These are phyloP conservation scores for Glomus cerebriforme DNA, from an alignment of 192 early-diverging fungal species.

Conservation along the genomic window DNA sequence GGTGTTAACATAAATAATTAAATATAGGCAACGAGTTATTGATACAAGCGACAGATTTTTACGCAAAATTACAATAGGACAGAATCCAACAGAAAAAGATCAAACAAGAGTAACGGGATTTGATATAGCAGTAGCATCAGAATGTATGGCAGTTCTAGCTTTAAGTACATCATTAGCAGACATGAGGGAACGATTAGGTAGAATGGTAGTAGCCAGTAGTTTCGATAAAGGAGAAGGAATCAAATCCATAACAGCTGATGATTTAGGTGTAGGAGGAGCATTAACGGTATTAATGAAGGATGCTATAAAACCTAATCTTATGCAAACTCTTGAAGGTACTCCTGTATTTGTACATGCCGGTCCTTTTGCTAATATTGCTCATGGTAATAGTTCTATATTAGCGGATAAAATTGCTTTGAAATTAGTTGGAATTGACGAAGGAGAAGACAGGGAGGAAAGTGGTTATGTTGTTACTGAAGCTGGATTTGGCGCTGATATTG, in stretches of 20 bases:
- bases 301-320: slow-evolving; percentile 96
- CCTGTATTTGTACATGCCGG: slow-evolving; percentile 99
- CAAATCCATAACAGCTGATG: slow-evolving; percentile 87
- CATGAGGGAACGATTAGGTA: slow-evolving; percentile 90
- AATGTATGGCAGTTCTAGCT: slow-evolving; percentile 98
- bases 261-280: slow-evolving; percentile 93
- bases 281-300: slow-evolving; percentile 98
- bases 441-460: slow-evolving; percentile 51
- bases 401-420: slow-evolving; percentile 97
- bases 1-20: no score
- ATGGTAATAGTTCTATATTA: slow-evolving; percentile 94
- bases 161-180: slow-evolving; percentile 87
- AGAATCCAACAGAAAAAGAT: slow-evolving; percentile 85
- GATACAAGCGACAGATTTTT: slow-evolving; percentile 98
- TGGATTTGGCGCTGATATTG: slow-evolving; percentile 99
- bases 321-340: slow-evolving; percentile 99
- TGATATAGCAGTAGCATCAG: slow-evolving; percentile 97
- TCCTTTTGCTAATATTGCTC: slow-evolving; percentile 99
- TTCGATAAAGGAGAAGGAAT: slow-evolving; percentile 55
- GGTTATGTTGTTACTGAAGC: slow-evolving; percentile 98
- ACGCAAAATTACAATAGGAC: slow-evolving; percentile 87
- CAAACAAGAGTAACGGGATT: slow-evolving; percentile 89
- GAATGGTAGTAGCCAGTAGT: slow-evolving; percentile 93
- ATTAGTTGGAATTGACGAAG: slow-evolving; percentile 75
- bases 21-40: slow-evolving; percentile 73